Conservation (phyloP, 345 rosid species). For the Linum usitatissimum region DNA sequence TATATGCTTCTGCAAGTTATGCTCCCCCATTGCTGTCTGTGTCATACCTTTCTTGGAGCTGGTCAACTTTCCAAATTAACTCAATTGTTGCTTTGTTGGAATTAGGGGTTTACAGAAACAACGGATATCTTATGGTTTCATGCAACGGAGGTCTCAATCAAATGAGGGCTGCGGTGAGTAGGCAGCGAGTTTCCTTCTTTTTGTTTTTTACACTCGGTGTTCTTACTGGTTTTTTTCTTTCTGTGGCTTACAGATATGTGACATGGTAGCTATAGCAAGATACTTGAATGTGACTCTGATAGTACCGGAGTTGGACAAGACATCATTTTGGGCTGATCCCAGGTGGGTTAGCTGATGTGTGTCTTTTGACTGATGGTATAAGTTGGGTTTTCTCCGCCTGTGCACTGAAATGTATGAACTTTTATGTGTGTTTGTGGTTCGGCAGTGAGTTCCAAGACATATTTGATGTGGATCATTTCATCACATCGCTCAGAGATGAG, state of each 20-base stretch:
- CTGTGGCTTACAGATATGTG: slow-evolving; percentile 51
- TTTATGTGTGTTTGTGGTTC: not conserved
- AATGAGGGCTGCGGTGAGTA: slow-evolving; percentile 80
- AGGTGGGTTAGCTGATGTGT: slow-evolving; percentile 31
- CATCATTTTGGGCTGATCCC: slow-evolving; percentile 88
- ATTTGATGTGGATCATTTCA: slow-evolving; percentile 78
- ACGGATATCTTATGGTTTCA: slow-evolving; percentile 89
- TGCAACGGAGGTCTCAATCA: slow-evolving; percentile 93
- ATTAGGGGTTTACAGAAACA: slow-evolving; percentile 83
- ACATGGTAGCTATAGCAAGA: slow-evolving; percentile 84
- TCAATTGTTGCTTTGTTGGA: slow-evolving; percentile 7
- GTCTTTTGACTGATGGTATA: not conserved
- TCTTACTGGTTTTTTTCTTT: slow-evolving; percentile 4
- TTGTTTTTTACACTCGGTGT: not conserved
- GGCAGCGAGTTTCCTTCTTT: slow-evolving; percentile 1
- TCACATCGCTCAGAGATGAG: slow-evolving; percentile 68
- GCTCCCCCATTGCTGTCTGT: not conserved
- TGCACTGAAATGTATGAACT: not conserved
- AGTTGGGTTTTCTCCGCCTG: not conserved
- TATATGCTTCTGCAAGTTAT: slow-evolving; percentile 6
- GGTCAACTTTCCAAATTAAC: not conserved
- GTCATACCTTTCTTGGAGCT: slow-evolving; percentile 4
- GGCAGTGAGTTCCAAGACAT: slow-evolving; percentile 78
- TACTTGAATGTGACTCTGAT: slow-evolving; percentile 76
- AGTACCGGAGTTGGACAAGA: slow-evolving; percentile 78